These are phyloP conservation scores for Malus orientalis DNA, from an alignment of 306 rosid genomes.

Conservation along the genomic window DNA sequence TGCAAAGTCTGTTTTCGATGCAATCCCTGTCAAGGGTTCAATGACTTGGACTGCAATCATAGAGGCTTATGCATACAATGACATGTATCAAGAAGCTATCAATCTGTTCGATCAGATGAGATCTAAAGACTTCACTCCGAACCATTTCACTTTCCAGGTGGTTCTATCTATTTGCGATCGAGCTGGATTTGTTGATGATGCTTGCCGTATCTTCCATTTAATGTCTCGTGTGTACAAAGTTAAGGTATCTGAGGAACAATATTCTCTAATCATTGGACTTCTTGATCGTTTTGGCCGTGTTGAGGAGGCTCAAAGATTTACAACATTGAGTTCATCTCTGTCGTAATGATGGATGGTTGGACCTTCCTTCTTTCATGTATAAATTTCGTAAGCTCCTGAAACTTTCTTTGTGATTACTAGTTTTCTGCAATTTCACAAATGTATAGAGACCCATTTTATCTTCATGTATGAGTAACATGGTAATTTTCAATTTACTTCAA, in stretches of 20 bases:
- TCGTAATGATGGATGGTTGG: neutral
- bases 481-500: neutral
- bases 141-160: slow-evolving; percentile 54
- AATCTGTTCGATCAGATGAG: slow-evolving; percentile 48
- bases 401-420: neutral
- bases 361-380: slow-evolving; percentile 11
- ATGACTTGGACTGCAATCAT: slow-evolving; percentile 81
- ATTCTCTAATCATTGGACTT: slow-evolving; percentile 37
- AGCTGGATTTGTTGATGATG: slow-evolving; percentile 64
- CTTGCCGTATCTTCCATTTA: slow-evolving; percentile 42
- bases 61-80: slow-evolving; percentile 49
- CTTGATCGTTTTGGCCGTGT: slow-evolving; percentile 47
- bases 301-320: slow-evolving; percentile 52
- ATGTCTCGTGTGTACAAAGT: slow-evolving; percentile 47
- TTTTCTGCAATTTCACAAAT: neutral
- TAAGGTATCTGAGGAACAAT: slow-evolving; percentile 48
- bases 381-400: slow-evolving; percentile 8
- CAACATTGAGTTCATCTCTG: slow-evolving; percentile 38
- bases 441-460: slow-evolving; percentile 3
- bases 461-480: neutral
- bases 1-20: slow-evolving; percentile 46
- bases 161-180: slow-evolving; percentile 52
- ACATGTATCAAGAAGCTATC: slow-evolving; percentile 45
- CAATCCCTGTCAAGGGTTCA: slow-evolving; percentile 55
- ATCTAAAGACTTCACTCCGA: slow-evolving; percentile 38